A percentile compares a stretch with the other conserved stretches of the same genome.
These are phyloP conservation scores for Rhynchospora pubera DNA, from an alignment of 176 grass and related monocot genomes.

Conservation along the genomic window DNA sequence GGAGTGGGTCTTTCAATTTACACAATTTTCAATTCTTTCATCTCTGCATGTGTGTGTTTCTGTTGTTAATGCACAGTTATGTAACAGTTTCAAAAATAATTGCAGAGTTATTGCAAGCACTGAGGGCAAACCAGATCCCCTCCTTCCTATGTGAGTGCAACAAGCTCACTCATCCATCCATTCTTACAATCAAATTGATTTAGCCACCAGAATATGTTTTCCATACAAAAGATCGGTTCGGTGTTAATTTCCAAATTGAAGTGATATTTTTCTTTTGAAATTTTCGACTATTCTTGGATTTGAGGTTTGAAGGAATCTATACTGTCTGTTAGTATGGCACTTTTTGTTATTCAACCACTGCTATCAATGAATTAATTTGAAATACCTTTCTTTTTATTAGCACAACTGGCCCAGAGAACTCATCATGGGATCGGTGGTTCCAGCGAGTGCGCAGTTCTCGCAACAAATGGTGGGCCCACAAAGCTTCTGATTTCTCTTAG, in stretches of 20 bases:
- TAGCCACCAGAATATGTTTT: not conserved
- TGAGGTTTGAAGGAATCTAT: not conserved
- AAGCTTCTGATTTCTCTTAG: slow-evolving; percentile 76
- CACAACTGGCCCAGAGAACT: slow-evolving; percentile 68
- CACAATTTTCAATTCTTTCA: slow-evolving; percentile 5
- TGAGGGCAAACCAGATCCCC: slow-evolving; percentile 74
- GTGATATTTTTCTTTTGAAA: not conserved
- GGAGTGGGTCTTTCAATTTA: slow-evolving; percentile 54
- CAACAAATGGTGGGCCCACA: slow-evolving; percentile 73
- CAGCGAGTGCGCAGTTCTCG: slow-evolving; percentile 77
- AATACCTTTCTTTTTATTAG: slow-evolving; percentile 26
- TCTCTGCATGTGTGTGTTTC: not conserved
- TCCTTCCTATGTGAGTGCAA: slow-evolving; percentile 73
- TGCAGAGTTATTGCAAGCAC: slow-evolving; percentile 65
- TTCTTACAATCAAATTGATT: not conserved
- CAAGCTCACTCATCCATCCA: not conserved
- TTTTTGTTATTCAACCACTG: not conserved
- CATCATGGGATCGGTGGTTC: slow-evolving; percentile 95
- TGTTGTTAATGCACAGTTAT: not conserved
- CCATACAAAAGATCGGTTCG: not conserved
- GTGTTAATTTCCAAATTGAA: not conserved
- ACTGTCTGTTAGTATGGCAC: not conserved
- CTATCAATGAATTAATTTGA: not conserved
- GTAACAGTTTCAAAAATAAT: slow-evolving; percentile 10
- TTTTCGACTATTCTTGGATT: slow-evolving; percentile 2